Evolutionary conservation across 176 grass and related monocot genomes (phyloP), one percentile per base, ranked within the genome.

Genomic region (Miscanthus lutarioriparius): DNA sequence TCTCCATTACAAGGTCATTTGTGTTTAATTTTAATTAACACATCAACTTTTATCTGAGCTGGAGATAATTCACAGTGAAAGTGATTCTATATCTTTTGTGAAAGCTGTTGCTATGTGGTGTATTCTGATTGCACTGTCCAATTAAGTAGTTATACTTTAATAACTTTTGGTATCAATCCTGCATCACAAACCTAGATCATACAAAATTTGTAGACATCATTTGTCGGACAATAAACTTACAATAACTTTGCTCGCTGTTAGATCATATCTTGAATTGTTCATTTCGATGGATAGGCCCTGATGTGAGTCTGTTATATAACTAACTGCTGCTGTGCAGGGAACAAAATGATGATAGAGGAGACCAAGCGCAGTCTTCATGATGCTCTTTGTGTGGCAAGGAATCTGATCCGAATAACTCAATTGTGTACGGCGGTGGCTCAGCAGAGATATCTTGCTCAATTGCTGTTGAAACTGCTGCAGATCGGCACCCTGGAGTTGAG

Each of bases 311-410:
- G 17, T 73, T 19, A 40, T 79, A 44, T 36, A 26, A 51, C 40
- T 84, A 68, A 44, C 71, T 72, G n/a, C 16, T 78, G 45, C 41
- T 47, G 2, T 83, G 17, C 64, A 98, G 95, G 95, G 26, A 95
- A 95, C 80, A 95, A 98, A 88, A 95, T 98, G 96, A 81, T 98
- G 64, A 93, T 95, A 85, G 92, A 98, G 74, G 92, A 98, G 75
- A 91, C 92, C 22, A 98, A 98, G 82, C 76, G 96, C 63, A 98
- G 91, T 90, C 22, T 95, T 67, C 95, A 93, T 33, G 91, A 98
- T 53, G 83, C 92, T 74, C 87, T 93, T 64, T 98, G 92, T 71
- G 92, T 95, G 44, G 92, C 95, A 11, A 93, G 92, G 51, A 95
- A 98, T 92, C 85, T 98, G 65, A 93, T 95, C 37, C 83, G 87